Conservation (phyloP, 176 grass and related monocot genomes). For the Canna indica region DNA sequence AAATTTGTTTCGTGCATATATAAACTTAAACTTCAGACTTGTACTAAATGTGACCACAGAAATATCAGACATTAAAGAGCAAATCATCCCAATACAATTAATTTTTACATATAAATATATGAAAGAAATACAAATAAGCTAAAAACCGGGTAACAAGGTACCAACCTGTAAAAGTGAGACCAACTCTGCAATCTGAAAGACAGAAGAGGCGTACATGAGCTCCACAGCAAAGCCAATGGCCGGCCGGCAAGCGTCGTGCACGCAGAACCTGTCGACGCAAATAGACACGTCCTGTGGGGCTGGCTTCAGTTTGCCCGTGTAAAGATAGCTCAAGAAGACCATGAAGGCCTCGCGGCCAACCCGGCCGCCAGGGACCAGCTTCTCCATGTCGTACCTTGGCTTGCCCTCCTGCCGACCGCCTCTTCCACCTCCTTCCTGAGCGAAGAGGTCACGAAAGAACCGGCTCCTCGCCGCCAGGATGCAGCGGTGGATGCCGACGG, state of each 20-base stretch:
- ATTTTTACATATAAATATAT: background rate
- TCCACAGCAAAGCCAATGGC: conserved; percentile 63
- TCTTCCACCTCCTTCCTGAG: conserved; percentile 3
- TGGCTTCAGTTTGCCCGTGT: conserved; percentile 63
- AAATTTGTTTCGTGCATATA: background rate
- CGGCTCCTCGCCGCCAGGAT: conserved; percentile 68
- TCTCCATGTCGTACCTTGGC: conserved; percentile 60
- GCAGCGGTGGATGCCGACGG: conserved; percentile 79
- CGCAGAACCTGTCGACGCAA: conserved; percentile 58
- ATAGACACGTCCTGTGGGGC: conserved; percentile 44
- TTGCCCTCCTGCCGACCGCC: conserved; percentile 23
- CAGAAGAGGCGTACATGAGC: conserved; percentile 61
- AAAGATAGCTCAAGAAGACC: conserved; percentile 59
- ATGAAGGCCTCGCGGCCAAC: conserved; percentile 83
- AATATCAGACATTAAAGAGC: background rate
- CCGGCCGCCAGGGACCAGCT: conserved; percentile 47
- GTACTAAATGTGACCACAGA: background rate
- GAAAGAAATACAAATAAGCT: background rate
- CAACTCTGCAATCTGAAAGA: conserved; percentile 75
- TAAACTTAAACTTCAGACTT: background rate
- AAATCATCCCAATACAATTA: background rate
- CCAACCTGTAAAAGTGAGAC: conserved; percentile 74
- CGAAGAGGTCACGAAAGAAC: conserved; percentile 70
- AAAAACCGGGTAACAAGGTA: background rate
- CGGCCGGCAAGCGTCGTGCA: conserved; percentile 79